Evolutionary conservation across 2,329 filamentous ascomycete genomes (phyloP).

Genomic region (Aschersonia sp.): DNA sequence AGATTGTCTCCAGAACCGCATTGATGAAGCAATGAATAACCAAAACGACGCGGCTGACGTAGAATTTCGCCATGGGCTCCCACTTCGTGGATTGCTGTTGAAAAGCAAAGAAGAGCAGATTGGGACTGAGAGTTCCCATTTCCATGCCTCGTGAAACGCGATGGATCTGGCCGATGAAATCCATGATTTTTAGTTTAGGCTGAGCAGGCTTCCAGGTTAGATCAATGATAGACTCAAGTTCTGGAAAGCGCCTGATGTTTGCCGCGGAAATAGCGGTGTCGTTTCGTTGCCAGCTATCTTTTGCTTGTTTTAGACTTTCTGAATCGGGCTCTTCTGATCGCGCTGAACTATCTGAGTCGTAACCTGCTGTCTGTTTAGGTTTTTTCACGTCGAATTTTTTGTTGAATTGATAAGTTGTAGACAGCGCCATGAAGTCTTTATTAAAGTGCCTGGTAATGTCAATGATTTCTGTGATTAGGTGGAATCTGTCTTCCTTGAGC

Average conservation of each 20-base stretch:
- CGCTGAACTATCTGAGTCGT: no score
- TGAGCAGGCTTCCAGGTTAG: not conserved
- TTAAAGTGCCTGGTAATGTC: conserved; percentile 82
- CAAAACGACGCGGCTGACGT: conserved; percentile 35
- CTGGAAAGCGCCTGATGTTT: not conserved
- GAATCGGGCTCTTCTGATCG: no score
- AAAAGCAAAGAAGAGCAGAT: conserved; percentile 30
- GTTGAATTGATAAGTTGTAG: not conserved
- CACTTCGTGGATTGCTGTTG: conserved; percentile 40
- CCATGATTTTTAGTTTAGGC: conserved; percentile 1
- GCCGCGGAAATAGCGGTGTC: no score
- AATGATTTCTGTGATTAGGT: conserved; percentile 1
- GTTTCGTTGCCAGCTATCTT: no score
- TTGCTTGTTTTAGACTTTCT: no score
- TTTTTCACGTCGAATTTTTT: not conserved
- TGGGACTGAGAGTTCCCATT: conserved; percentile 15
- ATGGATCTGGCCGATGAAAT: conserved; percentile 10
- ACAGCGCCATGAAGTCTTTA: not conserved
- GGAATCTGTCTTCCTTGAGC: not conserved
- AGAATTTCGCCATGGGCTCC: conserved; percentile 28
- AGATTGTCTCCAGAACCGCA: conserved; percentile 24
- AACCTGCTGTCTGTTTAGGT: no score
- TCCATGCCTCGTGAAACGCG: conserved; percentile 3
- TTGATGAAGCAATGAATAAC: conserved; percentile 38
- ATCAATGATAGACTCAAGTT: conserved; percentile 3